A percentile compares a stretch with the other conserved stretches of the same genome.
Conservation (phyloP, 306 rosid species). For the Phaseolus lunatus region DNA sequence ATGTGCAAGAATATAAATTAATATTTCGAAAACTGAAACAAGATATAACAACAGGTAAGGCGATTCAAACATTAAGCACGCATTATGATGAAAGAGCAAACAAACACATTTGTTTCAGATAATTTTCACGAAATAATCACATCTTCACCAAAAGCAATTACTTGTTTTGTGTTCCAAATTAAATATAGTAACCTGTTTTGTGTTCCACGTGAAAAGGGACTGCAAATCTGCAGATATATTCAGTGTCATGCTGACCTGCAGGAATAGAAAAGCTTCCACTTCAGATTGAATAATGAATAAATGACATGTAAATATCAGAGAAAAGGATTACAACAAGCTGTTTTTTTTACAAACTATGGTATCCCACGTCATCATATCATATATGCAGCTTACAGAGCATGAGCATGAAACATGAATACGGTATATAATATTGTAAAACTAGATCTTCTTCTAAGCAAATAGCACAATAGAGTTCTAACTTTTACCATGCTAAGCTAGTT, state of each 20-base stretch:
- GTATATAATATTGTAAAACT: background rate
- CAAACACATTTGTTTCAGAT: background rate
- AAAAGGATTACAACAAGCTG: constrained; percentile 20
- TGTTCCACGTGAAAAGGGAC: constrained; percentile 97
- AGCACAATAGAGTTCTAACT: background rate
- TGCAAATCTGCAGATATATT: constrained; percentile 91
- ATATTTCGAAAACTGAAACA: constrained; percentile 25
- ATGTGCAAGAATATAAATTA: background rate
- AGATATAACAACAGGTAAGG: constrained; percentile 3
- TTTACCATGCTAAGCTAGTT: background rate
- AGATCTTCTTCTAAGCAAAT: background rate
- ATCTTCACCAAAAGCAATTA: background rate
- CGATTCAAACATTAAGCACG: background rate
- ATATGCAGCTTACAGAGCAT: constrained; percentile 7
- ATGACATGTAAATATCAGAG: constrained; percentile 12
- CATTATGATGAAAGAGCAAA: constrained; percentile 20
- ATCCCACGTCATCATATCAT: background rate
- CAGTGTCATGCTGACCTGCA: constrained; percentile 89
- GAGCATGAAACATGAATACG: background rate
- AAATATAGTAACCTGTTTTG: constrained; percentile 81
- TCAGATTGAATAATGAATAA: constrained; percentile 27
- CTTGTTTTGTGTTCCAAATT: constrained; percentile 14
- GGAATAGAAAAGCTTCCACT: constrained; percentile 33
- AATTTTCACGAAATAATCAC: background rate
- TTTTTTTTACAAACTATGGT: constrained; percentile 1